Percentiles rank a stretch among this genome's conserved stretches.
phyloP scores from a whole-genome alignment of 2,329 filamentous ascomycete genomes.

The Sordariomycetes sp. region DNA sequence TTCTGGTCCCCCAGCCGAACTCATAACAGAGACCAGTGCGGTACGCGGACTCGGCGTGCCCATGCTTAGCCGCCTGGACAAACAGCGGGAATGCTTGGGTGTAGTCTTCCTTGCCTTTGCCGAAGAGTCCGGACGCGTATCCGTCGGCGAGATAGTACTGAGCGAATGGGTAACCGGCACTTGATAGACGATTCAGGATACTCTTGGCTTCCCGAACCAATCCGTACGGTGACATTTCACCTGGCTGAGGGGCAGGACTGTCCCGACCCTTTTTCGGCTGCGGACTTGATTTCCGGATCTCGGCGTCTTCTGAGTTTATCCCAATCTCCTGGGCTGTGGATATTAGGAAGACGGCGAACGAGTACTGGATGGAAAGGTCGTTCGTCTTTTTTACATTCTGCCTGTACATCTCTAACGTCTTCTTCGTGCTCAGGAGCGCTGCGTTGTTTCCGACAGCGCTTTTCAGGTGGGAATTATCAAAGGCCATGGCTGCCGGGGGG shows the following conservation, averaged over 20 bases:
- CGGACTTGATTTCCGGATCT: slow-evolving; percentile 32
- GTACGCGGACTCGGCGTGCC: slow-evolving; percentile 92
- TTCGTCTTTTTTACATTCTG: slow-evolving; percentile 96
- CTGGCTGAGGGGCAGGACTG: slow-evolving; percentile 32
- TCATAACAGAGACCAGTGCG: slow-evolving; percentile 92
- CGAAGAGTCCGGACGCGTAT: slow-evolving; percentile 88
- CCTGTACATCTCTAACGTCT: slow-evolving; percentile 96
- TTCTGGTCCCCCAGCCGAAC: slow-evolving; percentile 92
- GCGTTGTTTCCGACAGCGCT: slow-evolving; percentile 78
- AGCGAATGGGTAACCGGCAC: slow-evolving; percentile 87
- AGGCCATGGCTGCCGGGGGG: slow-evolving; percentile 49
- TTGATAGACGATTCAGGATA: slow-evolving; percentile 77
- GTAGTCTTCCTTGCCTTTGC: slow-evolving; percentile 86
- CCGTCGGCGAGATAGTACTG: slow-evolving; percentile 97
- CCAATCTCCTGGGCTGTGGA: slow-evolving; percentile 76
- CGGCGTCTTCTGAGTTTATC: slow-evolving; percentile 36
- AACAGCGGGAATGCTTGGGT: slow-evolving; percentile 89
- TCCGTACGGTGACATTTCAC: slow-evolving; percentile 45
- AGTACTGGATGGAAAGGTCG: slow-evolving; percentile 82
- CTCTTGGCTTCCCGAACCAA: slow-evolving; percentile 78
- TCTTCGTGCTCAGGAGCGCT: slow-evolving; percentile 78
- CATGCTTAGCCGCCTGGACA: slow-evolving; percentile 87
- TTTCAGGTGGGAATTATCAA: slow-evolving; percentile 76
- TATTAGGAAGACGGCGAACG: slow-evolving; percentile 91
- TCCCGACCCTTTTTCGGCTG: slow-evolving; percentile 35